These are phyloP conservation scores for Fonsecaea pedrosoi DNA, from an alignment of 2,329 filamentous ascomycete species.

Conservation along the genomic window DNA sequence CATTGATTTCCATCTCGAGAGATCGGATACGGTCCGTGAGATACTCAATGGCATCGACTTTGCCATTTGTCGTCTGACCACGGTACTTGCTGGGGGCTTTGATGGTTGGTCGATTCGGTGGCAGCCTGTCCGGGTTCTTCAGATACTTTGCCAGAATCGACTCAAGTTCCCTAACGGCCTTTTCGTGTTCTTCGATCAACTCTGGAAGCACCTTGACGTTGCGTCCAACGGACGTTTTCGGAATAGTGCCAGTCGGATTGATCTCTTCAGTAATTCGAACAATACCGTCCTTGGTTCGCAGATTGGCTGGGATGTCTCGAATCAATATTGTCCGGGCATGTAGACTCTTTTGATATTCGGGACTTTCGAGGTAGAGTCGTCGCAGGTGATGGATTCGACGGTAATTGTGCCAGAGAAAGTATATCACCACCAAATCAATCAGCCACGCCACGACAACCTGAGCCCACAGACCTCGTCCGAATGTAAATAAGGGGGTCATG, in stretches of 20 bases:
- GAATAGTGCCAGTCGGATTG: constrained; percentile 77
- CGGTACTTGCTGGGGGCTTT: constrained; percentile 71
- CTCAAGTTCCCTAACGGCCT: constrained; percentile 81
- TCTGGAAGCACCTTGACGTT: constrained; percentile 90
- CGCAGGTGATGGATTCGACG: constrained; percentile 72
- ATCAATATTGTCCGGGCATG: constrained; percentile 74
- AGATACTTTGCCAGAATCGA: constrained; percentile 86
- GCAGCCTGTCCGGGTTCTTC: constrained; percentile 81
- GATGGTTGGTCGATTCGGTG: constrained; percentile 77
- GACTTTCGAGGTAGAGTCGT: constrained; percentile 79
- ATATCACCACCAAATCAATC: constrained; percentile 76
- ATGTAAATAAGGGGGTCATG: constrained; percentile 61
- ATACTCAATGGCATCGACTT: constrained; percentile 94
- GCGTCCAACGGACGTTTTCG: constrained; percentile 81
- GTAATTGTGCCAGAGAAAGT: constrained; percentile 92
- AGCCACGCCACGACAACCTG: constrained; percentile 66
- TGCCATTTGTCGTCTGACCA: constrained; percentile 70
- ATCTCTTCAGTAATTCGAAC: constrained; percentile 80
- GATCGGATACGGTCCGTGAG: constrained; percentile 82
- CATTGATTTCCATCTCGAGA: constrained; percentile 82
- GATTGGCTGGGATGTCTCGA: constrained; percentile 80
- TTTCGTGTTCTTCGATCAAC: constrained; percentile 82
- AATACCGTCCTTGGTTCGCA: constrained; percentile 84
- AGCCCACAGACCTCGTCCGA: constrained; percentile 61
- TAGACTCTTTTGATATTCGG: constrained; percentile 86